Base-by-base conservation (phyloP, 2,329 filamentous ascomycete species). In the Colletotrichum incanum region DNA sequence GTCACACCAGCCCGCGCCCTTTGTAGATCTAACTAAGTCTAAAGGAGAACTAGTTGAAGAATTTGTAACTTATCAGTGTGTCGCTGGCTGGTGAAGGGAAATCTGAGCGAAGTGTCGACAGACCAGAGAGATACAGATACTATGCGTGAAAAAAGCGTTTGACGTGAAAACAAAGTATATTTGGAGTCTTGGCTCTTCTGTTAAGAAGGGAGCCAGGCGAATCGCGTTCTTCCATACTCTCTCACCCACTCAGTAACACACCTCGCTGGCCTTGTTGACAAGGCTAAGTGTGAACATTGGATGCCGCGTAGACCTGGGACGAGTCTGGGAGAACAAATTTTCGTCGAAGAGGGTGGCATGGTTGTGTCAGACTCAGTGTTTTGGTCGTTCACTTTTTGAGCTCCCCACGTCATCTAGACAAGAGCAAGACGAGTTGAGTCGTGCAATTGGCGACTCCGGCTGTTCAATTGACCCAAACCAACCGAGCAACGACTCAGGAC, bases 211-310 rank as follows among this genome's bases (percentile, higher is more conserved):
- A 63, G 37, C 8, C 37, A 20, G 37, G 5, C 14, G 26, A 61
- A 20, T 41, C 49, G 37, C 28, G 59, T 56, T 64, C 59, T 31
- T 56, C 59, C 50, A 39, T 20, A 45, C n/a, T 5, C 6, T 14
- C 52, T 28, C 7, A 14, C 39, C 11, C 45, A 12, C 26, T 18
- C 37, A 34, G 23, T 37, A 55, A 28, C 26, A 31, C 26, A 39
- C 34, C 49, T 20, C 34, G 34, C 23, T 23, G 16, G 6, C 23
- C n/a, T 18, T 47, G 28, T n/a, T 26, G n/a, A 28, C 18, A 49
- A 39, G 59, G 7, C 14, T 9, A 41, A 26, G n/a, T 26, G 12
- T n/a, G 52, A 8, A 56, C 14, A 41, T 5, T 56, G 9, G 12
- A 9, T 56, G 31, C n/a, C 20, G 20, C 34, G 12, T 5, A 26